Conservation (phyloP, 2,329 filamentous ascomycete species). For the Curvularia hawaiiensis region DNA sequence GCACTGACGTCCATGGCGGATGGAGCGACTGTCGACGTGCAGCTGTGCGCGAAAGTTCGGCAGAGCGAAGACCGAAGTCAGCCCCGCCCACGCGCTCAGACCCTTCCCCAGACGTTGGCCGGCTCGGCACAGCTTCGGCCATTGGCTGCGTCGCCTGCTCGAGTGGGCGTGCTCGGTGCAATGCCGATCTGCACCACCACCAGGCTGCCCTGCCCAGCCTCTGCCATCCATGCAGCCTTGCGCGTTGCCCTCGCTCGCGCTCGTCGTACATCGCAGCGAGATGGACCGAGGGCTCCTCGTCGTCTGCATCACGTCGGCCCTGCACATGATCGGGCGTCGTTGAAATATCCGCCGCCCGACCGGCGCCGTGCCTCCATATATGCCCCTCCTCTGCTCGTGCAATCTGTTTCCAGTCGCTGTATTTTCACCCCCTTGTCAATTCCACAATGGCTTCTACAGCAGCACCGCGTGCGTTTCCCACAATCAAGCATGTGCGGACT, state of each 20-base stretch:
- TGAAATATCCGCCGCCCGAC: constrained; percentile 20
- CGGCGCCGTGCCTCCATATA: constrained; percentile 12
- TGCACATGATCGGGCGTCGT: constrained; percentile 19
- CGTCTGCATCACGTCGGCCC: constrained; percentile 3
- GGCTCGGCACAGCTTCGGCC: not conserved
- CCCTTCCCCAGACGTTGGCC: constrained; percentile 19
- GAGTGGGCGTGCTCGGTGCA: constrained; percentile 4
- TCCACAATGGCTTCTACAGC: constrained; percentile 37
- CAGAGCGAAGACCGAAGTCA: constrained; percentile 24
- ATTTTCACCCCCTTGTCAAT: constrained; percentile 2
- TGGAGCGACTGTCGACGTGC: constrained; percentile 30
- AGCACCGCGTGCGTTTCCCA: constrained; percentile 65
- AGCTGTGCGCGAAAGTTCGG: constrained; percentile 26
- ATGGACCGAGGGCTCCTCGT: constrained; percentile 36
- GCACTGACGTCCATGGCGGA: constrained; percentile 39
- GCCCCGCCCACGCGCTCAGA: constrained; percentile 27
- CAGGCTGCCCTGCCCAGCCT: constrained; percentile 5
- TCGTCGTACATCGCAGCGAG: constrained; percentile 35
- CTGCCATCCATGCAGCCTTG: constrained; percentile 15
- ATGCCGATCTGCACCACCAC: constrained; percentile 12
- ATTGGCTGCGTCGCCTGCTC: constrained; percentile 20
- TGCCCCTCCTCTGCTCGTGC: constrained; percentile 23
- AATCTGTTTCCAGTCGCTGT: constrained; percentile 6
- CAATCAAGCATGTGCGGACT: constrained; percentile 75
- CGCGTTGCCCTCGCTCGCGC: constrained; percentile 25